A percentile compares a stretch with the other conserved stretches of the same genome.
Evolutionary conservation across 2,329 filamentous ascomycete genomes (phyloP).

Genomic region (Apiospora pterosperma): DNA sequence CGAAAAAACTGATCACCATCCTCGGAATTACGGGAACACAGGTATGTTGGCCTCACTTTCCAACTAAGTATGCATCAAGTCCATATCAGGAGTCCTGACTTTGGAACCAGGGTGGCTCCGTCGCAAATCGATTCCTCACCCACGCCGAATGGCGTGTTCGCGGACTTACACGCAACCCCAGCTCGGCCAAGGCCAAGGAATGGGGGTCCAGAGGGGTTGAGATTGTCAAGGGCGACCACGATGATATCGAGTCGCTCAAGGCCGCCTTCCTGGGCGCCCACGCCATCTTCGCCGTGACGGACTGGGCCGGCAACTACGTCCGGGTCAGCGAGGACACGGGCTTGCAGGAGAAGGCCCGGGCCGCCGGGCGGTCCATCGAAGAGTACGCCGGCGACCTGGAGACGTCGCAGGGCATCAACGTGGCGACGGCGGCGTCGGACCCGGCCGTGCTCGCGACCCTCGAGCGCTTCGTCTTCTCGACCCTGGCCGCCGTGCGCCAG

Average conservation of each 20-base stretch:
- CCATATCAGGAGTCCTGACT: background rate
- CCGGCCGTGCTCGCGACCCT: conserved; percentile 8
- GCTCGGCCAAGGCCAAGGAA: background rate
- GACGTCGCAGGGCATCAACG: conserved; percentile 20
- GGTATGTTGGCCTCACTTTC: background rate
- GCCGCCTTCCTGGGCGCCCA: conserved; percentile 10
- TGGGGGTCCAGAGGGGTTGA: conserved; percentile 9
- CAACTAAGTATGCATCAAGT: background rate
- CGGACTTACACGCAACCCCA: conserved; percentile 12
- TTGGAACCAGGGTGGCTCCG: conserved; percentile 7
- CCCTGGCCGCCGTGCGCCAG: conserved; percentile 6
- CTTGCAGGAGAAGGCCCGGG: background rate
- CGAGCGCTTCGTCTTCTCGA: conserved; percentile 13
- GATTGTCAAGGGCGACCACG: conserved; percentile 10
- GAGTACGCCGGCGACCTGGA: conserved; percentile 11
- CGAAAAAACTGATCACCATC: background rate
- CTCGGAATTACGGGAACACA: conserved; percentile 1
- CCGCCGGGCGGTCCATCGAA: background rate
- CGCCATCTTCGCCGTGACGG: conserved; percentile 13
- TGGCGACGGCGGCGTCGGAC: conserved; percentile 16
- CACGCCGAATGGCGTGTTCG: conserved; percentile 11
- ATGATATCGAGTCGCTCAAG: conserved; percentile 8
- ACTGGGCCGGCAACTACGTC: conserved; percentile 11
- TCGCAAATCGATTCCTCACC: conserved; percentile 10
- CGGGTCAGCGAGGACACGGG: background rate